Conservation (phyloP, 176 grass and related monocot species). For the Triticum monococcum region DNA sequence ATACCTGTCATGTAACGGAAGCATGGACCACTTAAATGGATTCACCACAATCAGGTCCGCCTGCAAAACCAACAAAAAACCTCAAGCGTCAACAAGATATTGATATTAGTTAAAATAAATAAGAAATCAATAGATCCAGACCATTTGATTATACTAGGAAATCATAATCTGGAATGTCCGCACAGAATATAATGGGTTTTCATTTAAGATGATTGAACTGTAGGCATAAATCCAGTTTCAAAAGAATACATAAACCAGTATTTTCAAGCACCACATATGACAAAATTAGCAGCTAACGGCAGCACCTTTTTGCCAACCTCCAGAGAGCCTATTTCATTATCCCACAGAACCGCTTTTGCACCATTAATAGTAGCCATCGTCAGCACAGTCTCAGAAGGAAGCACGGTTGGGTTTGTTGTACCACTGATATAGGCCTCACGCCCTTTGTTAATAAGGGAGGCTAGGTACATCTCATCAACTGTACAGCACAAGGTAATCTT, state of each 20-base stretch:
- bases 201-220: not conserved
- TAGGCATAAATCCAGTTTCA: not conserved
- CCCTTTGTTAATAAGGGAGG: slow-evolving; percentile 95
- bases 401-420: slow-evolving; percentile 70
- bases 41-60: slow-evolving; percentile 85
- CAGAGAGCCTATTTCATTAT: slow-evolving; percentile 87
- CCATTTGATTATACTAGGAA: not conserved
- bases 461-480: slow-evolving; percentile 99
- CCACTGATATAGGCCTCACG: slow-evolving; percentile 73
- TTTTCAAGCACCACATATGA: slow-evolving; percentile 5
- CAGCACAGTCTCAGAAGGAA: slow-evolving; percentile 69
- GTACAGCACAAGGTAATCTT: slow-evolving; percentile 4
- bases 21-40: slow-evolving; percentile 86
- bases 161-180: not conserved
- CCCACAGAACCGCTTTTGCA: slow-evolving; percentile 89
- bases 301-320: slow-evolving; percentile 86
- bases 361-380: slow-evolving; percentile 86
- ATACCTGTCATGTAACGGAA: slow-evolving; percentile 85
- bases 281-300: slow-evolving; percentile 16
- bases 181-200: not conserved
- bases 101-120: not conserved
- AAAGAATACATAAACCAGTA: not conserved
- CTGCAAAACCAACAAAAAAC: slow-evolving; percentile 39
- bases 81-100: not conserved
- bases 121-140: not conserved